Evolutionary conservation across 495 filamentous ascomycete species (phyloP), one percentile per base, ranked within the genome.

Genomic region (Aspergillus mulundensis): DNA sequence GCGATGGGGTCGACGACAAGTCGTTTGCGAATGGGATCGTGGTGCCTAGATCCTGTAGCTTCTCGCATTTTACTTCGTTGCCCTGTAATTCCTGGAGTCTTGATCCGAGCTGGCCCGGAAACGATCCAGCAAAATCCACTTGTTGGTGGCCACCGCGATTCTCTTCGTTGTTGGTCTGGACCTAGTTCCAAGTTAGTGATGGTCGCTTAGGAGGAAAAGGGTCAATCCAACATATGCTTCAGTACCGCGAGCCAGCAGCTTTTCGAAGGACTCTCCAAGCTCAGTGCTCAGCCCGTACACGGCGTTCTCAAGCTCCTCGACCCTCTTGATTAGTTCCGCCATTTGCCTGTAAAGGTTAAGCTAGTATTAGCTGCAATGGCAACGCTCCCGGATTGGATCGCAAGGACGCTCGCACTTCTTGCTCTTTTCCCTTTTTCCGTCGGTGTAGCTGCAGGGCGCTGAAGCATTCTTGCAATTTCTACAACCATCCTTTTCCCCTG

Each of bases 361-460:
- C 16, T 11, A 15, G 14, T 38, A 32, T 50, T 50, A 23, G 16
- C 28, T 7, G 12, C 12, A n/a, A 24, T 25, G 10, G 32, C 19
- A 50, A 14, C 42, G 14, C 19, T 45, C 19, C 8, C 19, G 10
- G 5, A 11, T 6, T 23, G 20, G 34, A 20, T 21, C 11, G 11
- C 28, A 11, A 39, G 16, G 7, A 16, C 2, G 23, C 14, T 19
- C 70, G 50, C 60, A 83, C 81, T 75, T 77, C 63, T 77, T 82
- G 15, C 72, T 79, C 48, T 74, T 74, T 53, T 85, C 83, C 63
- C 81, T 71, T 60, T 83, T 85, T 12, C 80, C 79, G 60, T 81
- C 77, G 2, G 72, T 77, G 64, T 84, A 85, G 48, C 66, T 71
- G 58, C 83, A 86, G 12, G 66, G 65, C 18, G 77, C 67, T 16